phyloP scores from a whole-genome alignment of 106 monocot species.

The Alisma plantagoaquatica region DNA sequence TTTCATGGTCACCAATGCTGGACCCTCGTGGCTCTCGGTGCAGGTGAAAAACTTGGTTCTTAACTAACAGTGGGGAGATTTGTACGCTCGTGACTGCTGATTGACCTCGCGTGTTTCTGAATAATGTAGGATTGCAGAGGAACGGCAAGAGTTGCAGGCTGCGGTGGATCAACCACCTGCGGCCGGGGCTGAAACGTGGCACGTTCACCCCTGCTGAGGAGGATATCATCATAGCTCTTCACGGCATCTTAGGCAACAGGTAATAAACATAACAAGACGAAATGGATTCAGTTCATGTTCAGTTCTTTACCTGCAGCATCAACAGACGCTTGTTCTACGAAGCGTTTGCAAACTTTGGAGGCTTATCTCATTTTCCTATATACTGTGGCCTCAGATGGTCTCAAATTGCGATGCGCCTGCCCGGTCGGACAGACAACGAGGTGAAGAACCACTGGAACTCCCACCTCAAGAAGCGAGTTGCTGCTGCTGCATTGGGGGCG shows the following conservation, averaged over 20 bases:
- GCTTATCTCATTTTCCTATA: too few species aligned
- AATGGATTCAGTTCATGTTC: too few species aligned
- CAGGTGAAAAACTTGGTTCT: too few species aligned
- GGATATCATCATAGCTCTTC: constrained; percentile 25
- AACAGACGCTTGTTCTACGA: too few species aligned
- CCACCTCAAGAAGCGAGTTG: constrained; percentile 43
- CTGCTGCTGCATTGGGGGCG: too few species aligned
- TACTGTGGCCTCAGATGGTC: constrained; percentile 70
- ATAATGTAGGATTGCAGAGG: constrained; percentile 47
- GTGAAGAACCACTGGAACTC: constrained; percentile 72
- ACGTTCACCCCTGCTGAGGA: constrained; percentile 40
- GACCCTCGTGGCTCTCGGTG: constrained; percentile 7
- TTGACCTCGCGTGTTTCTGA: too few species aligned
- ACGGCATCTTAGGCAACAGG: constrained; percentile 55
- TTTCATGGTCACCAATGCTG: constrained; percentile 13
- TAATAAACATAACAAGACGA: constrained; percentile 8
- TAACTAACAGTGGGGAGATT: too few species aligned
- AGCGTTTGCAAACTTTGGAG: too few species aligned
- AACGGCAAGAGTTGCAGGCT: constrained; percentile 69
- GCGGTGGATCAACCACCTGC: constrained; percentile 58
- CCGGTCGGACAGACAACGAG: constrained; percentile 63
- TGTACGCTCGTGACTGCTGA: too few species aligned
- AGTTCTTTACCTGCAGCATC: too few species aligned
- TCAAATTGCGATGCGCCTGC: constrained; percentile 47
- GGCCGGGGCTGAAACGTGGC: constrained; percentile 55